Evolutionary conservation across 306 rosid genomes (phyloP), one percentile per base, ranked within the genome.

Genomic region (Acacia acuminata): DNA sequence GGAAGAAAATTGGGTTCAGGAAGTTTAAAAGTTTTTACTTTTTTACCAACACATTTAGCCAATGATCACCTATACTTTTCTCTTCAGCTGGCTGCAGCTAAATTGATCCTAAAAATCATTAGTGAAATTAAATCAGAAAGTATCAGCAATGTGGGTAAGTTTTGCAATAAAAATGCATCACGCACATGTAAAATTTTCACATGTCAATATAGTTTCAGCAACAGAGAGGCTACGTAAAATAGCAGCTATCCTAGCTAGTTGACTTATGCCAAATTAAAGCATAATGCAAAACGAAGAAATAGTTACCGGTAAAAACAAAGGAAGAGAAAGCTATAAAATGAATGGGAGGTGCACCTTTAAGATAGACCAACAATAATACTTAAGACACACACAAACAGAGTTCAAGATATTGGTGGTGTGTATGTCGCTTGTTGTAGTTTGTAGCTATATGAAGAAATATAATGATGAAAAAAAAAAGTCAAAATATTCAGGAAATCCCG

Each of bases 231-330:
- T 22, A 58, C 65, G 65, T 58, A 20, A 58, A 58, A n/a, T 58
- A 30, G 67, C 25, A 71, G 58, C 70, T 43, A 43, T 12, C 45
- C 45, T 74, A 25, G 83, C 25, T 17, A 20, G 61, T 82, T 79
- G 82, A 63, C 84, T 69, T 68, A 25, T 60, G 66, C 7, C 78
- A 75, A 75, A 75, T 51, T 68, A 81, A 79, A 47, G 8, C n/a
- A 36, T 48, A 73, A 20, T 55, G 17, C 70, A 58, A 65, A 10
- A 32, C n/a, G 43, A 74, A 73, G 19, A 63, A 16, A 15, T 15
- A 74, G 71, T 67, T 73, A 73, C 83, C 79, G 25, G 53, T 32
- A 64, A 73, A 77, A 38, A 63, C 58, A 72, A n/a, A 76, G 61
- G 64, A 38, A 72, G 22, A 38, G 70, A 70, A 25, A 79, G 47